Conservation (phyloP, 768 basidiomycete species). For the Lactarius deliciosus region DNA sequence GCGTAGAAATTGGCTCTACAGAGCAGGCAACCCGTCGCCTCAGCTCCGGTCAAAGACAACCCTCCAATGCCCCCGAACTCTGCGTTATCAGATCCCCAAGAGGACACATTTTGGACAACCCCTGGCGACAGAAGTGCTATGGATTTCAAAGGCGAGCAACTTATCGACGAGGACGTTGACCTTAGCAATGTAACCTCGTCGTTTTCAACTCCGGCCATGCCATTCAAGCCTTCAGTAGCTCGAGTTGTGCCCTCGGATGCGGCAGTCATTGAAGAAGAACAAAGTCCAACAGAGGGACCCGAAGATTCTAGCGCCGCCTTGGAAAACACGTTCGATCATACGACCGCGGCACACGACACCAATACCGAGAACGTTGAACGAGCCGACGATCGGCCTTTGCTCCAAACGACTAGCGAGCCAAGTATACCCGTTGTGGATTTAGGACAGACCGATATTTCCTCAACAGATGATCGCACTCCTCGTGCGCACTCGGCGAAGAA, state of each 20-base stretch:
- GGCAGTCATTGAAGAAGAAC: conserved; percentile 1
- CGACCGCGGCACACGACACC: conserved; percentile 6
- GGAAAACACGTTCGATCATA: conserved; percentile 24
- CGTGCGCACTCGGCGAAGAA: conserved; percentile 34
- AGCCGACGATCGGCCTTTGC: background rate
- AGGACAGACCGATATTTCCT: conserved; percentile 9
- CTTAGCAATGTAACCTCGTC: conserved; percentile 42
- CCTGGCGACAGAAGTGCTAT: conserved; percentile 57
- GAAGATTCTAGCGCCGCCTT: conserved; percentile 15
- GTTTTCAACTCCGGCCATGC: conserved; percentile 46
- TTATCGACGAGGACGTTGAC: conserved; percentile 63
- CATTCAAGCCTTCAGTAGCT: conserved; percentile 11
- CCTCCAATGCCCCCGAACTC: conserved; percentile 30
- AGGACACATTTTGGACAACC: conserved; percentile 65
- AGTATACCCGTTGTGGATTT: conserved; percentile 5
- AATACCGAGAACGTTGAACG: conserved; percentile 1
- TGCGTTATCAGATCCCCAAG: conserved; percentile 38
- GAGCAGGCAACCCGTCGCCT: conserved; percentile 27
- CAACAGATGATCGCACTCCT: conserved; percentile 30
- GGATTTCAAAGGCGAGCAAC: conserved; percentile 60
- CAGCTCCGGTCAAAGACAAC: conserved; percentile 29
- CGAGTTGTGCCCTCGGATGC: background rate
- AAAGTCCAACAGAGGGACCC: background rate
- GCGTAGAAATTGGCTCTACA: conserved; percentile 36
- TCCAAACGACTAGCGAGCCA: conserved; percentile 4